Conservation (phyloP, 768 basidiomycete species). For the Lentinula boryana region DNA sequence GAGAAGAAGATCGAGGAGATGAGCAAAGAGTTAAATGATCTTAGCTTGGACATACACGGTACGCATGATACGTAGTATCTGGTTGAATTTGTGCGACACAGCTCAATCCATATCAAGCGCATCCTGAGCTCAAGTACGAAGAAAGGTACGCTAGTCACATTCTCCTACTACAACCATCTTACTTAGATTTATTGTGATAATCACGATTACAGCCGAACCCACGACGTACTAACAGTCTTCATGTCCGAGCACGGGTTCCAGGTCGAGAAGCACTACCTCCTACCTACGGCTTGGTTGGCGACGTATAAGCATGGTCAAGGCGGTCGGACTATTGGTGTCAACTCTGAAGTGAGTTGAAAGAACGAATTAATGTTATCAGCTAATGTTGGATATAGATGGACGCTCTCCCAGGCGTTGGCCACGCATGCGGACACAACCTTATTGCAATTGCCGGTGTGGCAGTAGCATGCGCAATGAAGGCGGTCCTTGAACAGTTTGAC, state of each 20-base stretch:
- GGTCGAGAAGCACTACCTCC: constrained; percentile 52
- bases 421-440: constrained; percentile 59
- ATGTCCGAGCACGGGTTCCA: constrained; percentile 62
- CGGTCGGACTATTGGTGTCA: constrained; percentile 68
- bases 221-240: constrained; percentile 64
- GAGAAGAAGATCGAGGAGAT: constrained; percentile 47
- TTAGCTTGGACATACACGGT: constrained; percentile 76
- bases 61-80: constrained; percentile 8
- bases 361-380: background rate
- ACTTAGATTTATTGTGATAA: background rate
- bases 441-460: constrained; percentile 75
- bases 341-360: constrained; percentile 51
- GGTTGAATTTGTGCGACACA: background rate
- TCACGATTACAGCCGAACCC: constrained; percentile 48
- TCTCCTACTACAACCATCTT: background rate
- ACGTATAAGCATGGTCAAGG: constrained; percentile 58
- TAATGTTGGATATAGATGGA: constrained; percentile 41
- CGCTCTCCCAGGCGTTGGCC: constrained; percentile 32
- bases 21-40: constrained; percentile 45
- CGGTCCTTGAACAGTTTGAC: constrained; percentile 50
- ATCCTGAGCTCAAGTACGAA: constrained; percentile 64
- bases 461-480: constrained; percentile 60
- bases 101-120: constrained; percentile 32
- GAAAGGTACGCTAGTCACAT: constrained; percentile 45
- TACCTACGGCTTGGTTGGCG: constrained; percentile 75